Conservation (phyloP, 2,329 filamentous ascomycete species). For the Hymenotorrendiella dingleyae region DNA sequence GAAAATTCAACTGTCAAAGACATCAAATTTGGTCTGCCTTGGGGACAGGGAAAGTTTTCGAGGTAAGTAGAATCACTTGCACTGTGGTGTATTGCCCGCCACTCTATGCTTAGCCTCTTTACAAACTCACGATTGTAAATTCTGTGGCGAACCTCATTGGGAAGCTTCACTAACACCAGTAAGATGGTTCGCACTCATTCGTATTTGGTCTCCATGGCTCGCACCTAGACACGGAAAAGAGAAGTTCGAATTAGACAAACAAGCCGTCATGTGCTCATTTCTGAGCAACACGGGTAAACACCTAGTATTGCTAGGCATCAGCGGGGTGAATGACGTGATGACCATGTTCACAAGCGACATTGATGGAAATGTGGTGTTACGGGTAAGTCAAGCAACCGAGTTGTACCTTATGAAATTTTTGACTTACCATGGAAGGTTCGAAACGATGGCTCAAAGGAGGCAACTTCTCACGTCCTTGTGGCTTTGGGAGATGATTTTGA, state of each 20-base stretch:
- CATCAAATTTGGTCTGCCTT: slow-evolving; percentile 29
- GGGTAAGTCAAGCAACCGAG: slow-evolving; percentile 47
- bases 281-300: slow-evolving; percentile 65
- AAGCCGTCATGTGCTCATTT: slow-evolving; percentile 74
- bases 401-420: neutral
- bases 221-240: slow-evolving; percentile 76
- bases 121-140: too few relatives aligned
- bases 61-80: slow-evolving; percentile 18
- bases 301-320: slow-evolving; percentile 72
- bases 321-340: slow-evolving; percentile 64
- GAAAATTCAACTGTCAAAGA: slow-evolving; percentile 50
- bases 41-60: slow-evolving; percentile 28
- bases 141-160: neutral
- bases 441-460: slow-evolving; percentile 58
- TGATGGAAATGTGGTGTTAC: slow-evolving; percentile 61
- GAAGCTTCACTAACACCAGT: slow-evolving; percentile 9
- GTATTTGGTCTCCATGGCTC: slow-evolving; percentile 78
- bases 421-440: slow-evolving; percentile 39
- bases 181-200: slow-evolving; percentile 77
- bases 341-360: slow-evolving; percentile 62
- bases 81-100: neutral
- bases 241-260: slow-evolving; percentile 64
- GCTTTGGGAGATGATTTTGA: slow-evolving; percentile 70
- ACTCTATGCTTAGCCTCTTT: too few relatives aligned
- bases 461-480: slow-evolving; percentile 58